Evolutionary conservation across 257 asterid species (phyloP), one percentile per base, ranked within the genome.

Genomic region (Schizonepeta tenuifolia): DNA sequence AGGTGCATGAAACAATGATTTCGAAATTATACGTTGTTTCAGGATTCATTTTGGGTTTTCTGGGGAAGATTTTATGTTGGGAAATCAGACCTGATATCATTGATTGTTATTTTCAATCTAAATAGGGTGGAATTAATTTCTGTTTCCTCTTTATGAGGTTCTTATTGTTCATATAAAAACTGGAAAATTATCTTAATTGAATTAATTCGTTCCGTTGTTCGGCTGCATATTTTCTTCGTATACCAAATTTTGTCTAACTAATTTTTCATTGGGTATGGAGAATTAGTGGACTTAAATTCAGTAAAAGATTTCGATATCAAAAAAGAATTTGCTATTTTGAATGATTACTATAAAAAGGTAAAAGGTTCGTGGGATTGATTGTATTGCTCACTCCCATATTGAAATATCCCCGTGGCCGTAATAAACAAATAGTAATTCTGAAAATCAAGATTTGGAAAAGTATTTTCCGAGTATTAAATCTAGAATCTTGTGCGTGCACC

Each of bases 401-500:
- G 10, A 18, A 18, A 59, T 71, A 3, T 49, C 53, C n/a, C n/a
- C n/a, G n/a, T n/a, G n/a, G n/a, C n/a, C n/a, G n/a, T n/a, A n/a
- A n/a, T n/a, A n/a, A n/a, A n/a, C n/a, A n/a, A n/a, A n/a, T n/a
- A n/a, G n/a, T n/a, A 20, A 20, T 35, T 20, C 2, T 51, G 20
- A 18, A 18, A 36, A 60, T 49, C 13, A 17, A 11, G 35, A 8
- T 33, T 59, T 8, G 1, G 6, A 18, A 35, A 47, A 33, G 9
- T 31, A 26, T 26, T 35, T 22, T 0, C 6, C 6, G 3, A 11
- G 6, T 51, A 50, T 61, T 51, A 12, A 6, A 41, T 50, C 40
- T 15, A 75, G 41, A 60, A 68, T 67, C 47, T 68, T 9, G 65
- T 47, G 36, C 26, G 64, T 47, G 28, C 68, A 26, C 14, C 62